phyloP scores from a whole-genome alignment of 2,329 filamentous ascomycete genomes.

The Calycina herbarum region DNA sequence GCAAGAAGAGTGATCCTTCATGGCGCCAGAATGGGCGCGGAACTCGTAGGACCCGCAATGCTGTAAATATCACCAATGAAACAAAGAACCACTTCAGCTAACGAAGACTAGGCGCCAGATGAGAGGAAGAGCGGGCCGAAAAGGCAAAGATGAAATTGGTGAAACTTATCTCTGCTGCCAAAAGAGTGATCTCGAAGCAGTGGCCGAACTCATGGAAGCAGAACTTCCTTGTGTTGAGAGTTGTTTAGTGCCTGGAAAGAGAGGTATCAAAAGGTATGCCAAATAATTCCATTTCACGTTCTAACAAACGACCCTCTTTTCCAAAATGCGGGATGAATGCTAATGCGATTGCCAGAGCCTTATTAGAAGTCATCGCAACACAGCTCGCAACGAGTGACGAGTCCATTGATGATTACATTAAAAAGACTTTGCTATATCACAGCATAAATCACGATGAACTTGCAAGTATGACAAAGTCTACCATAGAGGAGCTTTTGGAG shows the following conservation, averaged over 20 bases:
- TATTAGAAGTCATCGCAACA: slow-evolving; percentile 70
- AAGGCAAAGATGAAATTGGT: slow-evolving; percentile 75
- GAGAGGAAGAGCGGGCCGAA: slow-evolving; percentile 74
- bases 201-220: slow-evolving; percentile 69
- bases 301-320: no score
- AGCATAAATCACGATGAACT: slow-evolving; percentile 53
- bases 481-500: slow-evolving; percentile 56
- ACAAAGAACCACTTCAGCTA: slow-evolving; percentile 23
- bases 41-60: slow-evolving; percentile 76
- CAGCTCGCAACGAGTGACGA: slow-evolving; percentile 65
- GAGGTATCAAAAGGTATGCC: slow-evolving; percentile 63
- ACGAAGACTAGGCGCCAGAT: slow-evolving; percentile 61
- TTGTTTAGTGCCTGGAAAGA: slow-evolving; percentile 65
- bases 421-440: slow-evolving; percentile 64
- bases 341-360: slow-evolving; percentile 51
- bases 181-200: slow-evolving; percentile 65
- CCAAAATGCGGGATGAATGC: not conserved
- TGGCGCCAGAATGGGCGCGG: slow-evolving; percentile 72
- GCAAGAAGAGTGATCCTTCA: slow-evolving; percentile 75
- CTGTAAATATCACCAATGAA: slow-evolving; percentile 44
- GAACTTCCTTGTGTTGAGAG: slow-evolving; percentile 70
- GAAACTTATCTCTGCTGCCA: slow-evolving; percentile 78
- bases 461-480: slow-evolving; percentile 54
- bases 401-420: slow-evolving; percentile 67
- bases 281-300: not conserved